Conservation (phyloP, 1,139 yeast species). For the Debaryomyces sp. region DNA sequence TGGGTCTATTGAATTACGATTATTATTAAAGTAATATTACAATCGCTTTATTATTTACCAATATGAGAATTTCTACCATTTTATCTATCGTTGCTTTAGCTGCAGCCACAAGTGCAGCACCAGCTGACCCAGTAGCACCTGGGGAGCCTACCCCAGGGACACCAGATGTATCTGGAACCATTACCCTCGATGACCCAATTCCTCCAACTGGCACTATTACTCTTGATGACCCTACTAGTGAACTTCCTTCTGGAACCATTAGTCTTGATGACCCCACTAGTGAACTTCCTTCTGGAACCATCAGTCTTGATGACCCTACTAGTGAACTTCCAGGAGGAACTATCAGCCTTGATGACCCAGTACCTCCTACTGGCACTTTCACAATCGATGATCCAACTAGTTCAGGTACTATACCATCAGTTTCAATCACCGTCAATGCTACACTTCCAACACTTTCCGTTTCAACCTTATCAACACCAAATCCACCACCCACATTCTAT, state of each 20-base stretch:
- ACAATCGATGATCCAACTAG: neutral
- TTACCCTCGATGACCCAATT: slow-evolving; percentile 15
- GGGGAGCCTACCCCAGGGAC: slow-evolving; percentile 21
- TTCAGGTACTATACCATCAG: neutral
- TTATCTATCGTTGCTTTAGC: slow-evolving; percentile 12
- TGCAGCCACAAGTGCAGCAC: slow-evolving; percentile 24
- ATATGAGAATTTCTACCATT: slow-evolving; percentile 22
- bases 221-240: neutral
- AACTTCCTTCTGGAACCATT: slow-evolving; percentile 13
- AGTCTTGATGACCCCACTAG: slow-evolving; percentile 15
- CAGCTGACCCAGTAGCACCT: slow-evolving; percentile 18
- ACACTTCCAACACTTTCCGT: neutral
- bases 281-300: neutral
- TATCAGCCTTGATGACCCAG: neutral
- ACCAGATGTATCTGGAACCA: slow-evolving; percentile 13
- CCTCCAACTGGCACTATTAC: slow-evolving; percentile 5
- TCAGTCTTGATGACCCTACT: slow-evolving; percentile 1
- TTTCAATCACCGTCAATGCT: neutral
- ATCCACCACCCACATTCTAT: neutral
- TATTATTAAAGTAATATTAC: slow-evolving; percentile 1
- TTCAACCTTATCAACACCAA: neutral
- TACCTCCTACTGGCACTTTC: neutral
- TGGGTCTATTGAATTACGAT: neutral
- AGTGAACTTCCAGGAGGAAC: neutral
- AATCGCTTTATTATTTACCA: slow-evolving; percentile 4